A percentile compares a stretch with the other conserved stretches of the same genome.
Conservation (phyloP, 116 monocot species). For the Dioscorea cayenensis region DNA sequence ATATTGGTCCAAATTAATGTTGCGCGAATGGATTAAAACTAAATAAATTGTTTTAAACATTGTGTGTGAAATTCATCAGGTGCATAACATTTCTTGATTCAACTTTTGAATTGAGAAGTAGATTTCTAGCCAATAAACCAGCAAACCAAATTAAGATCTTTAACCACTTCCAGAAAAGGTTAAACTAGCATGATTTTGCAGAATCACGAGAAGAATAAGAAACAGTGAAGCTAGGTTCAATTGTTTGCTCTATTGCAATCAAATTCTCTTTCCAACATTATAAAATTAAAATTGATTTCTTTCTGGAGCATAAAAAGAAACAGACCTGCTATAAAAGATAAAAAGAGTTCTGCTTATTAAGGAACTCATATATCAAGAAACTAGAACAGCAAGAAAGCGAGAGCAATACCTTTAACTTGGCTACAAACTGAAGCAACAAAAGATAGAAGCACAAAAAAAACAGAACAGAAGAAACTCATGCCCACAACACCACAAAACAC, state of each 20-base stretch:
- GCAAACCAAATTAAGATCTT: too few species aligned
- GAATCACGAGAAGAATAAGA: too few species aligned
- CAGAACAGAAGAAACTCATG: neutral
- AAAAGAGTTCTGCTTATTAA: neutral
- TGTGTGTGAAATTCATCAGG: neutral
- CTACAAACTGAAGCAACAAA: neutral
- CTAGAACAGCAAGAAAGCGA: neutral
- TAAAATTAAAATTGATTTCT: too few species aligned
- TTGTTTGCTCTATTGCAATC: too few species aligned
- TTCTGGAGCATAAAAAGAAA: too few species aligned
- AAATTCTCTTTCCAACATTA: too few species aligned
- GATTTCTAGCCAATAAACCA: neutral
- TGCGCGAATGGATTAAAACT: neutral
- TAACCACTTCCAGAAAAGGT: too few species aligned
- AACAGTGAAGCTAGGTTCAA: too few species aligned
- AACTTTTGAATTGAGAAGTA: neutral
- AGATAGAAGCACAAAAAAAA: neutral
- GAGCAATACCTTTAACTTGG: constrained; percentile 2
- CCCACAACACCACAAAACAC: neutral
- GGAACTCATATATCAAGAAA: neutral
- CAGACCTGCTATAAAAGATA: neutral
- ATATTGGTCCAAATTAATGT: neutral
- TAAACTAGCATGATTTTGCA: too few species aligned
- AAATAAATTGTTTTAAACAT: too few species aligned
- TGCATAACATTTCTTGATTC: neutral